Base-by-base conservation (phyloP, 768 basidiomycete genomes). In the Suillus subalutaceus region DNA sequence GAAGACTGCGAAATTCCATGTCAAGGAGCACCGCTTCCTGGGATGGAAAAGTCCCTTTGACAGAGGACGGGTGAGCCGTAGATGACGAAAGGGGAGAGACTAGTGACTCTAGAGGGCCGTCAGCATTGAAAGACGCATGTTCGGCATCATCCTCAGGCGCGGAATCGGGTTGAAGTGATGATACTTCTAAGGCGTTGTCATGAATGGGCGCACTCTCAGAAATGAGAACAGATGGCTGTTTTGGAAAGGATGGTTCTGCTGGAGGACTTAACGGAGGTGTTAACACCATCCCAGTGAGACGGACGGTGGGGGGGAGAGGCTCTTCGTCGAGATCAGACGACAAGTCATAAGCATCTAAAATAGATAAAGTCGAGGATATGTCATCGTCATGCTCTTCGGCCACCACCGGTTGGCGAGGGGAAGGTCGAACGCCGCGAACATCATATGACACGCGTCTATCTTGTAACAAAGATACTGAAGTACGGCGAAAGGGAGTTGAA, bases 331-430 rank as follows among this genome's bases (percentile, higher is more conserved):
- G 64, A 38, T 46, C 65, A 65, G 66, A 63, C 15, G 61, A 74
- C 8, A 44, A 10, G 18, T 66, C 67, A 64, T 70, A 75, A n/a
- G 71, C 59, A 41, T 62, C 68, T 41, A 74, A 58, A 55, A 75
- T 69, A 46, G 63, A 55, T 32, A 40, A 64, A 41, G 63, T 64
- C 26, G 38, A 43, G 52, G 52, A 74, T 10, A 75, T 70, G 63
- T 71, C 69, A 40, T 70, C 70, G 23, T 71, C 56, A 65, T 71
- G 66, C 65, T 63, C 71, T 69, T 67, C 72, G 32, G 55, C 55
- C 26, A 56, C 64, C 32, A 69, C 63, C 37, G 58, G 43, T 52
- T 63, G 58, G 48, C 38, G 63, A 30, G 66, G 56, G 1, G 68
- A 66, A 53, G 50, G 48, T 32, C 69, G 67, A 35, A 66, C 43